Percentiles rank a stretch among this genome's conserved stretches.
These are phyloP conservation scores for Paraurostyla sp. DNA, from an alignment of 73 alveolate genomes.

Conservation along the genomic window DNA sequence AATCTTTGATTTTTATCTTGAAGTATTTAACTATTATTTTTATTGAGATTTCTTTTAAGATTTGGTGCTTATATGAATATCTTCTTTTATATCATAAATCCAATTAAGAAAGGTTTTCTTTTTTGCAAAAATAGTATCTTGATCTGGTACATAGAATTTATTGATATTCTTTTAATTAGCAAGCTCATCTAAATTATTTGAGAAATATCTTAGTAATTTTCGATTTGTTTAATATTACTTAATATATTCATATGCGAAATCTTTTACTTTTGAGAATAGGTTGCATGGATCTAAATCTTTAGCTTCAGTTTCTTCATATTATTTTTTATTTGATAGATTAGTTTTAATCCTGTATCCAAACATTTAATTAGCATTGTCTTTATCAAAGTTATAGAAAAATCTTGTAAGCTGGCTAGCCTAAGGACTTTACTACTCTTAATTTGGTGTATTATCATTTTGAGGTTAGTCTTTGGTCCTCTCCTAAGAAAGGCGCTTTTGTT, in stretches of 20 bases:
- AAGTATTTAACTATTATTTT: no score
- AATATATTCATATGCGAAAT: neutral
- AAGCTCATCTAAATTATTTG: no score
- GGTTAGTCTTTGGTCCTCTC: no score
- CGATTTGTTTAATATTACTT: neutral
- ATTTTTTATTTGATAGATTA: neutral
- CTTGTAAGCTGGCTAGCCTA: neutral
- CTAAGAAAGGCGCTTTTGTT: slow-evolving; percentile 18
- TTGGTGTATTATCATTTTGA: neutral
- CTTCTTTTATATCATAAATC: no score
- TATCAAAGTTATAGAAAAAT: slow-evolving; percentile 32
- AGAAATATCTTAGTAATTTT: neutral
- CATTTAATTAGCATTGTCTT: slow-evolving; percentile 6
- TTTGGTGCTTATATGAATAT: no score
- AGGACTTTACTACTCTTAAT: neutral
- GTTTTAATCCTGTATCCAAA: slow-evolving; percentile 5
- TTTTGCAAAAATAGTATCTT: no score
- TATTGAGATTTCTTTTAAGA: no score
- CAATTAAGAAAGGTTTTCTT: no score
- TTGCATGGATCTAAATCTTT: neutral
- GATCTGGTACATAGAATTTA: no score
- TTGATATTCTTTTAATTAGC: no score
- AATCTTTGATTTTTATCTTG: no score
- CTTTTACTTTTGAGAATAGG: neutral
- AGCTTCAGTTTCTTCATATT: neutral